Evolutionary conservation across 345 rosid genomes (phyloP).

Genomic region (Eucalyptus polyanthemos): DNA sequence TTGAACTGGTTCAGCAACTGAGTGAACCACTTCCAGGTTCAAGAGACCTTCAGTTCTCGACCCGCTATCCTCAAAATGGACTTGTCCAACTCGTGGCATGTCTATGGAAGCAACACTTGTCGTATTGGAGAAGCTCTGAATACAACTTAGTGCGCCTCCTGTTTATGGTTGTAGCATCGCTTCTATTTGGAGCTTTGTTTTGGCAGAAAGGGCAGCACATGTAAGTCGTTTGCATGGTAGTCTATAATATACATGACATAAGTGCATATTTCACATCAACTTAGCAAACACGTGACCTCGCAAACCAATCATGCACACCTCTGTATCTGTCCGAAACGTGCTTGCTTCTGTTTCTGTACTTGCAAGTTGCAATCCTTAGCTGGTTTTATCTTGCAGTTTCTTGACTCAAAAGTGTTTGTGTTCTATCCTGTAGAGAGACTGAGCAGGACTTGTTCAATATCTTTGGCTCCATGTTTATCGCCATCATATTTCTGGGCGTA

Average conservation of each 20-base stretch:
- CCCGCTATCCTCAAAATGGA: constrained; percentile 35
- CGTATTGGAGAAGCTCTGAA: constrained; percentile 86
- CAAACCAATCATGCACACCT: background rate
- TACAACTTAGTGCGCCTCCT: constrained; percentile 48
- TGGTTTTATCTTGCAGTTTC: background rate
- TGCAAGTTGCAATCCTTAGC: background rate
- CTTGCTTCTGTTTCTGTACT: background rate
- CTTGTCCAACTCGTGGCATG: constrained; percentile 66
- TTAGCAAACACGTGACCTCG: background rate
- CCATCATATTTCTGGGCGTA: constrained; percentile 46
- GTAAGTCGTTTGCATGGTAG: constrained; percentile 21
- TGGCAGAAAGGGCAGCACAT: constrained; percentile 61
- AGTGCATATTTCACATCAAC: background rate
- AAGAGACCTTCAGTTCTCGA: constrained; percentile 40
- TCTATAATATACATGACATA: background rate
- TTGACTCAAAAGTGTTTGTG: background rate
- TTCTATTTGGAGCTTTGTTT: constrained; percentile 46
- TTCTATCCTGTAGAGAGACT: constrained; percentile 19
- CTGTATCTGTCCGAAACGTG: background rate
- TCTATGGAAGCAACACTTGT: constrained; percentile 63
- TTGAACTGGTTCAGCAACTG: constrained; percentile 27
- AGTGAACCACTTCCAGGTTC: constrained; percentile 33
- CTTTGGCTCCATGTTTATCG: constrained; percentile 35
- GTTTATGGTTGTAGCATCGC: constrained; percentile 16
- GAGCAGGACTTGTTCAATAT: constrained; percentile 61